A percentile compares a stretch with the other conserved stretches of the same genome.
phyloP scores from a whole-genome alignment of 371 early-diverging fungal genomes.

The Rhizopus delemar region DNA sequence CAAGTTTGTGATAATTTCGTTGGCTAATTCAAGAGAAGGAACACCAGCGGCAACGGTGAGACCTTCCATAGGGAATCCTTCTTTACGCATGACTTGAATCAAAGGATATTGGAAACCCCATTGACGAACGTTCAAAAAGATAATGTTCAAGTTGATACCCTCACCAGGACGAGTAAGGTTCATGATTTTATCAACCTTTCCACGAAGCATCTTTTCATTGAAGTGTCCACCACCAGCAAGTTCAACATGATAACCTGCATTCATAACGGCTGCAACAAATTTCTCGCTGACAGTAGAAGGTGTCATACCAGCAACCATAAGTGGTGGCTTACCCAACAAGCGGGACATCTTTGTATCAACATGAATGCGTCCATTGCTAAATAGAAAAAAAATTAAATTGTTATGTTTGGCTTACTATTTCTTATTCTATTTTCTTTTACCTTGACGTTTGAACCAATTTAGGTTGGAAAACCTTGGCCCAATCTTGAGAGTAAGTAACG shows the following conservation, averaged over 20 bases:
- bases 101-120: conserved; percentile 97
- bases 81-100: conserved; percentile 83
- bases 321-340: conserved; percentile 84
- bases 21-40: conserved; percentile 87
- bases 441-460: conserved; percentile 60
- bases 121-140: conserved; percentile 91
- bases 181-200: conserved; percentile 82
- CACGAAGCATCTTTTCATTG: conserved; percentile 80
- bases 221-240: conserved; percentile 96
- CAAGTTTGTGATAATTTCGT: conserved; percentile 79
- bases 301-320: conserved; percentile 93
- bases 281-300: conserved; percentile 78
- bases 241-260: conserved; percentile 94
- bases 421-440: conserved; percentile 20
- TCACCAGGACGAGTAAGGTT: conserved; percentile 78
- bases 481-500: conserved; percentile 86
- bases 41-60: conserved; percentile 93
- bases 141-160: conserved; percentile 87
- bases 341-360: conserved; percentile 90
- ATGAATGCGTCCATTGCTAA: conserved; percentile 74
- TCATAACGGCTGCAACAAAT: conserved; percentile 86
- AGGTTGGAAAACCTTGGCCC: conserved; percentile 90
- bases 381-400: conserved; percentile 1
- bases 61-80: conserved; percentile 94
- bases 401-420: too few relatives aligned